Conservation (phyloP, 768 basidiomycete genomes). For the Xerocomellus intermedius region DNA sequence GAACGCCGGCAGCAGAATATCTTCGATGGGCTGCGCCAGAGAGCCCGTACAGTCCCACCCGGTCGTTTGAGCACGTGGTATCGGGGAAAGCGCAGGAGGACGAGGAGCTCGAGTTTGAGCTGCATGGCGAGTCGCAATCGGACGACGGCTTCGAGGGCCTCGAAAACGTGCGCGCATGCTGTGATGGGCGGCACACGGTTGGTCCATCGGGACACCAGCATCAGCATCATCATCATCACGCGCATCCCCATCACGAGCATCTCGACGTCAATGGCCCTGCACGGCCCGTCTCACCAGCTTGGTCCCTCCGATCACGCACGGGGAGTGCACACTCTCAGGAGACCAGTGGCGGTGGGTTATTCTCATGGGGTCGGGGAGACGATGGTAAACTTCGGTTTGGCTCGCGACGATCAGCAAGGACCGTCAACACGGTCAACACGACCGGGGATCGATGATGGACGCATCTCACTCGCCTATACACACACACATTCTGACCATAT, state of each 20-base stretch:
- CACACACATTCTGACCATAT: background rate
- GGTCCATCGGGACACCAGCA: constrained; percentile 57
- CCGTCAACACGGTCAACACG: constrained; percentile 30
- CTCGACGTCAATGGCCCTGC: constrained; percentile 48
- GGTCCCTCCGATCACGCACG: constrained; percentile 80
- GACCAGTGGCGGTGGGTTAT: constrained; percentile 50
- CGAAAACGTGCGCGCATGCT: constrained; percentile 93
- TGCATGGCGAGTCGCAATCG: constrained; percentile 69
- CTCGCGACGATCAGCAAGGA: constrained; percentile 56
- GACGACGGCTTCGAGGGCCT: constrained; percentile 88
- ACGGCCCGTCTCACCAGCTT: constrained; percentile 76
- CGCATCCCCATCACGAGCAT: constrained; percentile 53
- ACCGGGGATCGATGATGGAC: constrained; percentile 25
- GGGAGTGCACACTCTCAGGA: constrained; percentile 75
- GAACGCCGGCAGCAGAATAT: constrained; percentile 91
- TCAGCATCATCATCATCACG: constrained; percentile 57
- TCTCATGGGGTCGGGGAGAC: constrained; percentile 64
- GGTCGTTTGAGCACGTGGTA: constrained; percentile 59
- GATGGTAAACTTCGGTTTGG: constrained; percentile 74
- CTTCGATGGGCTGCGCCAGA: constrained; percentile 76
- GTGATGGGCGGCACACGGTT: constrained; percentile 84
- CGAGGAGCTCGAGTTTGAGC: constrained; percentile 78
- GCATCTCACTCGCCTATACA: background rate
- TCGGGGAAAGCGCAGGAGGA: constrained; percentile 40
- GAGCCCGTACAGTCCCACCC: constrained; percentile 72